Percentiles rank a stretch among this genome's conserved stretches.
These are phyloP conservation scores for Colletotrichum sidae DNA, from an alignment of 2,329 filamentous ascomycete genomes.

Conservation along the genomic window DNA sequence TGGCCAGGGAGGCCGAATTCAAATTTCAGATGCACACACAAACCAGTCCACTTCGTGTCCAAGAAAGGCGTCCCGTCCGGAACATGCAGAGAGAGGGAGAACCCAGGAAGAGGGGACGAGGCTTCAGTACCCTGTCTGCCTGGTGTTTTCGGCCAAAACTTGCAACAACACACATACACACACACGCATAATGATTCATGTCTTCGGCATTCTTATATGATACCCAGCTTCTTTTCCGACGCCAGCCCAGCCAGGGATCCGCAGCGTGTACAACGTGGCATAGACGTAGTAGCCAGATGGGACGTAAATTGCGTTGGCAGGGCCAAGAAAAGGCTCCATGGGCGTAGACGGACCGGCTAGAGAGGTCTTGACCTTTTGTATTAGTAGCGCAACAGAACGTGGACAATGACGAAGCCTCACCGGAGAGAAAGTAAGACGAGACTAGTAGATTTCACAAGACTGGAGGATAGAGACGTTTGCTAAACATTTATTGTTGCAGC, in stretches of 20 bases:
- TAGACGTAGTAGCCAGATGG: neutral
- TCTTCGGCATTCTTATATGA: slow-evolving; percentile 4
- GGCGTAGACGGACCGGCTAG: neutral
- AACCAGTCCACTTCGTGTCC: slow-evolving; percentile 33
- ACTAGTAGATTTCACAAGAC: no score
- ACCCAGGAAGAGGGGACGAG: neutral
- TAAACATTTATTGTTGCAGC: no score
- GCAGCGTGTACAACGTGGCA: neutral
- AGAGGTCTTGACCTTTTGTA: neutral
- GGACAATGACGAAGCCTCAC: no score
- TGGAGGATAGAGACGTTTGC: no score
- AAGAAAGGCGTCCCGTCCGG: slow-evolving; percentile 10
- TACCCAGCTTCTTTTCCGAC: neutral
- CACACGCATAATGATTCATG: slow-evolving; percentile 10
- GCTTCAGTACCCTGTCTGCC: neutral
- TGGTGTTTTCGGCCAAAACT: no score
- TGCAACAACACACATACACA: neutral
- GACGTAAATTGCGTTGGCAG: neutral
- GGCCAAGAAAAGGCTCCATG: no score
- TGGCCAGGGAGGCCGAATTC: slow-evolving; percentile 20
- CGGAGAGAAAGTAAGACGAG: no score
- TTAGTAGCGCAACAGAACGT: neutral
- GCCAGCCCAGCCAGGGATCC: neutral
- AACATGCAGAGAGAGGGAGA: neutral
- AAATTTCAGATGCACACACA: slow-evolving; percentile 33